Evolutionary conservation across 345 rosid genomes (phyloP).

Genomic region (Eutrema heterophyllum): DNA sequence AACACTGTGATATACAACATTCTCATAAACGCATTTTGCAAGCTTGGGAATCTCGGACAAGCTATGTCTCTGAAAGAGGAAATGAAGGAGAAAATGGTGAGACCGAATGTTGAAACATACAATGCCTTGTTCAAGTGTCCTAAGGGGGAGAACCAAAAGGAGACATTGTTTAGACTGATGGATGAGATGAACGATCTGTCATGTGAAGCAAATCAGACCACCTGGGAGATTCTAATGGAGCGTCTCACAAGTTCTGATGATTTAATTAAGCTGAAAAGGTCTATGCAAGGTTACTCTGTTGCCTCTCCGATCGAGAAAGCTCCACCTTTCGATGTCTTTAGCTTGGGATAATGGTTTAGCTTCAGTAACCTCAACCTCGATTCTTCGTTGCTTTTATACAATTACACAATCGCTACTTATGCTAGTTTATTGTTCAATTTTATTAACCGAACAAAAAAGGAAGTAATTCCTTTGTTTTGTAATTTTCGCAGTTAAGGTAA

Average conservation of each 20-base stretch:
- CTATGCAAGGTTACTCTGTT: constrained; percentile 43
- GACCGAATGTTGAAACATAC: constrained; percentile 56
- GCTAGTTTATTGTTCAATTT: neutral
- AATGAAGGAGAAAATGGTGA: constrained; percentile 56
- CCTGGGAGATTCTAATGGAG: constrained; percentile 65
- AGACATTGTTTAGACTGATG: constrained; percentile 52
- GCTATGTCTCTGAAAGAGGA: constrained; percentile 57
- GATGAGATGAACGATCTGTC: constrained; percentile 55
- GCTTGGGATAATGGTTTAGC: neutral
- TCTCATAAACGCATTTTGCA: constrained; percentile 54
- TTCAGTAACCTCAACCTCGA: neutral
- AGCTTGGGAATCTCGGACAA: constrained; percentile 37
- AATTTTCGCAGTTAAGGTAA: neutral
- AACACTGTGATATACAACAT: constrained; percentile 68
- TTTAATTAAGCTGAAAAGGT: constrained; percentile 42
- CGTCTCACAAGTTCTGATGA: constrained; percentile 64
- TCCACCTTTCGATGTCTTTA: constrained; percentile 11
- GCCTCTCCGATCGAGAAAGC: constrained; percentile 21
- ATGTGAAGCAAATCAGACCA: constrained; percentile 67
- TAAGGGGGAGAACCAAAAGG: constrained; percentile 39
- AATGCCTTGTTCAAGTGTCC: constrained; percentile 72
- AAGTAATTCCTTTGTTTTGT: neutral
- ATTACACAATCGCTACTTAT: neutral
- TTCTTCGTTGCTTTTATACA: neutral
- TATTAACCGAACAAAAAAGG: neutral